Evolutionary conservation across 306 rosid genomes (phyloP).

Genomic region (Fragaria ananassa): DNA sequence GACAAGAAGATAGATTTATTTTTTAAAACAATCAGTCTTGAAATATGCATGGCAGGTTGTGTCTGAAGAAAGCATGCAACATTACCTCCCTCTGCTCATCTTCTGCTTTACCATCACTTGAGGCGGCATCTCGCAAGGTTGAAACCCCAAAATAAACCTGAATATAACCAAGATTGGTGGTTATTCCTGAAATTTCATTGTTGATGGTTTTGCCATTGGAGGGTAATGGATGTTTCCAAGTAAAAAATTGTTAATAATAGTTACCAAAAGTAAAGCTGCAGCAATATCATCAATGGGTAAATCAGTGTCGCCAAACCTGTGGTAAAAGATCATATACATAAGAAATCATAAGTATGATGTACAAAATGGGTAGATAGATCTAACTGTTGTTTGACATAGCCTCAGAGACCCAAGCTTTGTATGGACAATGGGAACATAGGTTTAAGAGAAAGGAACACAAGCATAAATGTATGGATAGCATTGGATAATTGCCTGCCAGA

Average conservation of each 20-base stretch:
- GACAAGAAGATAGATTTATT: constrained; percentile 10
- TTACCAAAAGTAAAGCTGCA: constrained; percentile 88
- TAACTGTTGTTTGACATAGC: neutral
- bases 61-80: constrained; percentile 4
- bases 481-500: constrained; percentile 5
- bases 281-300: constrained; percentile 92
- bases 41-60: constrained; percentile 1
- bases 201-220: constrained; percentile 8
- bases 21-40: neutral
- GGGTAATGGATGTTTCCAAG: constrained; percentile 13
- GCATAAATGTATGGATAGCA: neutral
- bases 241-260: neutral
- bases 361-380: neutral
- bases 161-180: constrained; percentile 19
- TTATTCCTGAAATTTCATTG: constrained; percentile 21
- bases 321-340: constrained; percentile 19
- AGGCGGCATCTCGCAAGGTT: constrained; percentile 83
- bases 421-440: neutral
- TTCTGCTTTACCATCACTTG: constrained; percentile 75
- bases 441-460: neutral
- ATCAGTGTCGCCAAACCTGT: constrained; percentile 89
- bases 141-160: constrained; percentile 95
- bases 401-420: neutral
- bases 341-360: constrained; percentile 4
- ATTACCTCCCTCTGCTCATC: constrained; percentile 96